Evolutionary conservation across 78 protist species (phyloP), one percentile per base, ranked within the genome.

Genomic region (Dictyostelium firmibasis): DNA sequence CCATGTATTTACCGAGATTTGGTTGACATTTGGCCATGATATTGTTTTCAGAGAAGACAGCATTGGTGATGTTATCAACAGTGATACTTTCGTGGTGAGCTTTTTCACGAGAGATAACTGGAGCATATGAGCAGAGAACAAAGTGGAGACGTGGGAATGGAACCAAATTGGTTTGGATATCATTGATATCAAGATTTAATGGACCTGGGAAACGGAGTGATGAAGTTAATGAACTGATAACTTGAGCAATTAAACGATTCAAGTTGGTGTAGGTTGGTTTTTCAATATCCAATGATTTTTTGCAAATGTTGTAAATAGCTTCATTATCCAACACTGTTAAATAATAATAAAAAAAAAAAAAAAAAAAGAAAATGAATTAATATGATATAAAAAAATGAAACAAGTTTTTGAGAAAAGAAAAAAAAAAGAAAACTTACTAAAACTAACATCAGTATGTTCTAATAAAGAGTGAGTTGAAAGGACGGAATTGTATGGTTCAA

Each of bases 21-120:
- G 99, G 99, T 88, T 99, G 99, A 83, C 98, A 96, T 94, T 97
- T 98, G 79, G 97, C 98, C 99, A 99, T 97, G 96, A 98, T 96
- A 91, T 75, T 83, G 20, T 95, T 86, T 85, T 98, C 97, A 62
- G 97, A 98, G 96, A 98, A 97, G 33, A 72, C 98, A 0, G 97
- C 67, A 85, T 85, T 97, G 92, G 99, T 98, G 87, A 98, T 91
- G 85, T 98, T 98, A 25, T 93, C 84, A 43, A 97, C 99, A 16
- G 98, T 85, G 87, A 97, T 93, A 1, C 62, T 44, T 88, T 97
- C 98, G 85, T 98, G 98, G 53, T 94, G 96, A 23, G 98, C 96
- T 96, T 98, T 98, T 79, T 99, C 98, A 53, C 97, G 97, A 20
- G 95, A 70, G 91, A 96, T 95, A 93, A 98, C 60, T 38, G 98